Percentiles rank a stretch among this genome's conserved stretches.
Conservation (phyloP, 306 rosid genomes). For the Quercus agrifolia region DNA sequence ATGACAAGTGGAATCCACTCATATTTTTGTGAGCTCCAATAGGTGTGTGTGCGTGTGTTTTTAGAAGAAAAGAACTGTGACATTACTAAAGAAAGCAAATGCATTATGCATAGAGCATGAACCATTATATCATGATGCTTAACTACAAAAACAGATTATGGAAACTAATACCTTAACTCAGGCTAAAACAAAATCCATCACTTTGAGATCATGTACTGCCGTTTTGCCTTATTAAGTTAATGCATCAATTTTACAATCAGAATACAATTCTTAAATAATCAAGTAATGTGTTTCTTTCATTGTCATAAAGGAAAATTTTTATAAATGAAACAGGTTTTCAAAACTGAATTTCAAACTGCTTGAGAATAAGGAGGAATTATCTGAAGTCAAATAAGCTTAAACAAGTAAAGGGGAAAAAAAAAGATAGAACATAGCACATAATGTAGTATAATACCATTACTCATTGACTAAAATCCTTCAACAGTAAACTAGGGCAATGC, state of each 20-base stretch:
- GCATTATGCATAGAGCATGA: background rate
- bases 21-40: background rate
- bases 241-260: background rate
- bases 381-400: background rate
- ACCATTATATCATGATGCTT: background rate
- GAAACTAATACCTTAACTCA: background rate
- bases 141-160: background rate
- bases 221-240: background rate
- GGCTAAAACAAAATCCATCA: background rate
- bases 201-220: background rate
- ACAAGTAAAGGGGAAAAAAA: background rate
- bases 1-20: constrained; percentile 14
- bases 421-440: background rate
- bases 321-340: background rate
- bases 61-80: background rate
- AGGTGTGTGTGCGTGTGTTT: background rate
- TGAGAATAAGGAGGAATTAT: background rate
- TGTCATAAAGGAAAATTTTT: background rate
- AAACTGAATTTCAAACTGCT: background rate
- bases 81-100: background rate
- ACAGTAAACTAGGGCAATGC: background rate
- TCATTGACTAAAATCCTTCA: background rate
- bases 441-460: background rate
- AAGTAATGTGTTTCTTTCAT: background rate
- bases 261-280: background rate